phyloP scores from a whole-genome alignment of 2,329 filamentous ascomycete genomes.

The Penicillium freii region DNA sequence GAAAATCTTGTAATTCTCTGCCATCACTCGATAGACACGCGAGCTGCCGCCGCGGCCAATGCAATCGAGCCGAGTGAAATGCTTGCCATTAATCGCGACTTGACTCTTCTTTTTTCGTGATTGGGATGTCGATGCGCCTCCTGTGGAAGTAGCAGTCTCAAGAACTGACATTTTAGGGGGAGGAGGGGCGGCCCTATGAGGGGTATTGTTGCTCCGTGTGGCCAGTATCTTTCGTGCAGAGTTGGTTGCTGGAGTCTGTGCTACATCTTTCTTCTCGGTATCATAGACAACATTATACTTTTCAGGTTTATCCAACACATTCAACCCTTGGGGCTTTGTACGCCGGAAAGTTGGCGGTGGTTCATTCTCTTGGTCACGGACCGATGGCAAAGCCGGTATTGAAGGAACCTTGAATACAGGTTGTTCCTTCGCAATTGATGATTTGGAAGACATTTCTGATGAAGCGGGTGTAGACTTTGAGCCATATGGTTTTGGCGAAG shows the following conservation, averaged over 20 bases:
- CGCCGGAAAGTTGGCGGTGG: conserved; percentile 66
- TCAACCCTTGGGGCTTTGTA: conserved; percentile 56
- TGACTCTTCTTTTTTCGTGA: conserved; percentile 74
- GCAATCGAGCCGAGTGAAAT: conserved; percentile 84
- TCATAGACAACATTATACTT: conserved; percentile 54
- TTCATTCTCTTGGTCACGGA: conserved; percentile 82
- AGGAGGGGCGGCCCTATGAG: conserved; percentile 72
- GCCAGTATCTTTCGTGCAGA: conserved; percentile 51
- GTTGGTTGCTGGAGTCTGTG: conserved; percentile 46
- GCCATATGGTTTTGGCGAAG: conserved; percentile 36
- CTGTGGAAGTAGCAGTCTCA: conserved; percentile 83
- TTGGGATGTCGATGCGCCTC: conserved; percentile 74
- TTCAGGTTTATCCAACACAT: conserved; percentile 56
- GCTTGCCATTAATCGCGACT: conserved; percentile 84
- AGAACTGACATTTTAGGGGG: conserved; percentile 95
- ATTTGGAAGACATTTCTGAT: conserved; percentile 41
- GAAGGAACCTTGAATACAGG: conserved; percentile 60
- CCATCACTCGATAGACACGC: conserved; percentile 94
- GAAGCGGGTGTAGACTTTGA: conserved; percentile 45
- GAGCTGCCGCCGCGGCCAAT: conserved; percentile 90
- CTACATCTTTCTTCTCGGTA: conserved; percentile 44
- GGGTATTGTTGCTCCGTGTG: conserved; percentile 65
- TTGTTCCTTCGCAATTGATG: conserved; percentile 45
- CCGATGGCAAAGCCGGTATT: conserved; percentile 58
- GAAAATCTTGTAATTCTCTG: conserved; percentile 93